A percentile compares a stretch with the other conserved stretches of the same genome.
Conservation (phyloP, 345 rosid species). For the Gossypium australe region DNA sequence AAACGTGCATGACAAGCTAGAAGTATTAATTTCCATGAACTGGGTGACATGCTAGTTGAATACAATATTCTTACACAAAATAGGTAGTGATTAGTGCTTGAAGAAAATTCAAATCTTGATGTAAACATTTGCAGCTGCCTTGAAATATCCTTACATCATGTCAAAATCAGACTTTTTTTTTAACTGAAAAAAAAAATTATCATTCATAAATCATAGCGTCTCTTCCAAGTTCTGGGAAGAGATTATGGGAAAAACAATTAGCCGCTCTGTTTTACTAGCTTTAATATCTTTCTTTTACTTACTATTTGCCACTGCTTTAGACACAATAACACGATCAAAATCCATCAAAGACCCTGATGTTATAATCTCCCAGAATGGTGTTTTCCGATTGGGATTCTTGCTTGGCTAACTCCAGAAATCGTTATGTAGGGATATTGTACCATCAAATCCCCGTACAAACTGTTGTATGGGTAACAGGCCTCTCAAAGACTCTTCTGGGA, state of each 20-base stretch:
- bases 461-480: not conserved
- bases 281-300: constrained; percentile 5
- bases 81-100: too few relatives aligned
- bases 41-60: too few relatives aligned
- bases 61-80: too few relatives aligned
- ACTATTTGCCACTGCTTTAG: constrained; percentile 17
- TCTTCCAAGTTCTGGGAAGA: not conserved
- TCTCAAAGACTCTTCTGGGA: not conserved
- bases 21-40: too few relatives aligned
- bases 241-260: not conserved
- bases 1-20: too few relatives aligned
- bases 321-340: constrained; percentile 28
- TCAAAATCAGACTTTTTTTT: too few relatives aligned
- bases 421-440: not conserved
- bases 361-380: constrained; percentile 22
- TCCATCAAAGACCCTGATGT: constrained; percentile 33
- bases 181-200: too few relatives aligned
- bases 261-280: not conserved
- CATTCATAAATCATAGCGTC: not conserved
- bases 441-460: not conserved
- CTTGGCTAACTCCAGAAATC: not conserved
- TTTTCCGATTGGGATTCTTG: constrained; percentile 52
- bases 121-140: too few relatives aligned
- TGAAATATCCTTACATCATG: too few relatives aligned
- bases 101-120: too few relatives aligned